Percentiles rank a stretch among this genome's conserved stretches.
Conservation (phyloP, 2,329 filamentous ascomycete genomes). For the Aspergillus flavus region DNA sequence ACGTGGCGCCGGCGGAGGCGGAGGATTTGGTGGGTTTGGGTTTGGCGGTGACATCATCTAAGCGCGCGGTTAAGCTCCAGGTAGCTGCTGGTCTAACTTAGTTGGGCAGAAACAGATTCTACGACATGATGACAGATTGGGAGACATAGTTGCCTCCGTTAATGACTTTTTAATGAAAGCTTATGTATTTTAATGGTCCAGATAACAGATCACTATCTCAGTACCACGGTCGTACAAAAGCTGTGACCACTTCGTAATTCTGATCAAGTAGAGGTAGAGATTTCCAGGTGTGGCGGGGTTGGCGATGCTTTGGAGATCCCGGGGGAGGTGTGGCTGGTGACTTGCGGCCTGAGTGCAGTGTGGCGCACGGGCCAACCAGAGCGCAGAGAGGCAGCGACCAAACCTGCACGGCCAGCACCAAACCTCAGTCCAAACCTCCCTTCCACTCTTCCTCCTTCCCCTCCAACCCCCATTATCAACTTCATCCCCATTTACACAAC, state of each 20-base stretch:
- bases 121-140: constrained; percentile 3
- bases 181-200: neutral
- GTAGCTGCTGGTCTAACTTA: neutral
- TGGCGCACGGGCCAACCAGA: constrained; percentile 23
- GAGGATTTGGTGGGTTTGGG: constrained; percentile 60
- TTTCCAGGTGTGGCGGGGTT: constrained; percentile 8
- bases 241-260: neutral
- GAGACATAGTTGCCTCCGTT: neutral
- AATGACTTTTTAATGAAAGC: neutral
- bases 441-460: constrained; percentile 7
- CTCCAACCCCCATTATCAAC: constrained; percentile 4
- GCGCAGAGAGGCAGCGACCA: constrained; percentile 6
- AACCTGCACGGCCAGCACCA: constrained; percentile 18
- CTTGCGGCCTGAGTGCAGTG: constrained; percentile 9
- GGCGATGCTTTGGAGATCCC: neutral
- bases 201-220: neutral
- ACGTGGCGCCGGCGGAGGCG: constrained; percentile 48
- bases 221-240: neutral
- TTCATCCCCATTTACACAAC: constrained; percentile 17
- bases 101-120: neutral
- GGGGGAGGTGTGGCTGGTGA: constrained; percentile 2
- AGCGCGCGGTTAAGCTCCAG: constrained; percentile 16
- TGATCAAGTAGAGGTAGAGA: neutral
- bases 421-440: constrained; percentile 9
- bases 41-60: constrained; percentile 47